Conservation (phyloP, 345 rosid genomes). For the Populus tremula region DNA sequence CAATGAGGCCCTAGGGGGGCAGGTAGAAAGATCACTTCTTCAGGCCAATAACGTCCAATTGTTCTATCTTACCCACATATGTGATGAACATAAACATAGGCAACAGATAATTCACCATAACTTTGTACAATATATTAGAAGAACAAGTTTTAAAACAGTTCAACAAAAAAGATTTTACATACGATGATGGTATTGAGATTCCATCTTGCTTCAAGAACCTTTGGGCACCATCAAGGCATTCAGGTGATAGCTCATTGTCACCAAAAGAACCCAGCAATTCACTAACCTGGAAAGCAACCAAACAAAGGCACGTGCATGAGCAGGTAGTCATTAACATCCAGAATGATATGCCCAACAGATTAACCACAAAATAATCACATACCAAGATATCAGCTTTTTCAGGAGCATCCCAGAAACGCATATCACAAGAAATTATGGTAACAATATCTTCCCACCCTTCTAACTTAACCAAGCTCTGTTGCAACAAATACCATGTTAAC, state of each 20-base stretch:
- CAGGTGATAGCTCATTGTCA: constrained; percentile 98
- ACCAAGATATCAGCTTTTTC: constrained; percentile 97
- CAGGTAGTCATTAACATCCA: background rate
- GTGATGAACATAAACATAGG: background rate
- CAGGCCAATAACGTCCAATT: background rate
- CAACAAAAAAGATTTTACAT: constrained; percentile 33
- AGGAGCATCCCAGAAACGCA: constrained; percentile 96
- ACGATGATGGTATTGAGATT: constrained; percentile 95
- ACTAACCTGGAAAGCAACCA: constrained; percentile 62
- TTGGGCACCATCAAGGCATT: constrained; percentile 99
- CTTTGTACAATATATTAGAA: background rate
- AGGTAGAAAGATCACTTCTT: background rate
- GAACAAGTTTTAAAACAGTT: background rate
- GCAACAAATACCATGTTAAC: constrained; percentile 18
- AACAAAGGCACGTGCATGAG: constrained; percentile 18
- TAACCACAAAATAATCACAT: constrained; percentile 8
- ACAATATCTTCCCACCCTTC: constrained; percentile 90
- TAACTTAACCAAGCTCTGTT: constrained; percentile 81
- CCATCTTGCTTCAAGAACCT: constrained; percentile 87
- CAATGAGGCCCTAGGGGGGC: background rate
- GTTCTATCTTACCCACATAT: background rate
- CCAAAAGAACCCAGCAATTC: constrained; percentile 96
- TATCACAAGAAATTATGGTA: constrained; percentile 87
- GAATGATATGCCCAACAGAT: background rate
- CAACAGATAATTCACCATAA: constrained; percentile 1